Evolutionary conservation across 768 basidiomycete genomes (phyloP), one percentile per base, ranked within the genome.

Genomic region (Tubosaeta brunneosetosa): DNA sequence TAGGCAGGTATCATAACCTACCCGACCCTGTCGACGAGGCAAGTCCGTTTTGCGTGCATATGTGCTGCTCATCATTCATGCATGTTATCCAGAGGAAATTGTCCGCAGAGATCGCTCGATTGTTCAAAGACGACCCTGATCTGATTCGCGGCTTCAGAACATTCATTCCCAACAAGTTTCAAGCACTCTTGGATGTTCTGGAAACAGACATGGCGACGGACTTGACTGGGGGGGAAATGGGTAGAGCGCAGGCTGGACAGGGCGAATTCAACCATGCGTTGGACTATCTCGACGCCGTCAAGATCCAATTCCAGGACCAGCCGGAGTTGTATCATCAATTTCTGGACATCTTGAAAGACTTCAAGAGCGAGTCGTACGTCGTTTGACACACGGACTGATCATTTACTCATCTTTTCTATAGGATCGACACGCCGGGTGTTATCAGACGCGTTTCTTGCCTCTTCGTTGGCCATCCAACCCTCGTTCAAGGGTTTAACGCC

Each of bases 401-500:
- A 38, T 16, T 37, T 16, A 22, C 51, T 58, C 29, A 55, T 7
- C 12, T 38, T 31, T 27, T 14, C 29, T 9, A 19, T 65, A 95
- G 94, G 34, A 97, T 99, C 67, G 94, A 97, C 70, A 99, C 95
- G 0, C 95, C 95, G 0, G 94, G 93, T 34, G 95, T 98, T 43
- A 99, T 99, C 64, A 85, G 86, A 64, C 91, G 94, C 48, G 95
- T 97, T 27, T 95, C 94, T 1, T 81, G 85, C 45, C 83, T 99
- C 26, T 98, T 99, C 74, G 82, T 84, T 51, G 91, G 91, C 2
- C 92, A 97, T 62, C 91, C 91, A 0, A 66, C 75, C 6, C 86
- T 99, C 55, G 97, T 99, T 43, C 92, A 95, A 69, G 94, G 94
- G 10, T 99, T 99, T 79, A 98, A 97, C 72, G 97, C 94, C 0